Conservation (phyloP, 768 basidiomycete species). For the Sistotremastrum niveocremeum region DNA sequence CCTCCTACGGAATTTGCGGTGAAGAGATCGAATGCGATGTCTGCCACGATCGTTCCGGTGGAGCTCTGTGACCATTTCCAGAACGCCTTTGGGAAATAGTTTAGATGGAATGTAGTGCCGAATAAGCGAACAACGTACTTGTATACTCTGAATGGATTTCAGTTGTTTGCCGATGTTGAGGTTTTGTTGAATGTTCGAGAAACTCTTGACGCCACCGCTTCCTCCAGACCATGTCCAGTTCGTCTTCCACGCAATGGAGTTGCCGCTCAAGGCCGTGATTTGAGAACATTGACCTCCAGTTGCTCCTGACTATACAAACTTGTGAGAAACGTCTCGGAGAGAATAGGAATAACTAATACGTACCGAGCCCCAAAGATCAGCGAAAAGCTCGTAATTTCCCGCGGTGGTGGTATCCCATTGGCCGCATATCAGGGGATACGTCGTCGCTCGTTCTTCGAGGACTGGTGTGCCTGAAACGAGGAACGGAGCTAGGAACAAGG, state of each 20-base stretch:
- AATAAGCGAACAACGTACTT: conserved; percentile 23
- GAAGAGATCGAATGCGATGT: conserved; percentile 54
- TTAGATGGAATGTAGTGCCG: background rate
- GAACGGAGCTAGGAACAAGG: no score
- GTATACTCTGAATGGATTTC: conserved; percentile 38
- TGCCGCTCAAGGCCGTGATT: conserved; percentile 28
- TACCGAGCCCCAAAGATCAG: conserved; percentile 32
- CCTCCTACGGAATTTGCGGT: conserved; percentile 39
- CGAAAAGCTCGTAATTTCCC: conserved; percentile 33
- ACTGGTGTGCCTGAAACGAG: background rate
- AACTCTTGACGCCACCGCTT: conserved; percentile 40
- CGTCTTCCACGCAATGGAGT: conserved; percentile 35
- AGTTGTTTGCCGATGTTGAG: conserved; percentile 38
- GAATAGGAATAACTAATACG: background rate
- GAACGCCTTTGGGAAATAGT: conserved; percentile 21
- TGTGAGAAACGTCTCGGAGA: conserved; percentile 3
- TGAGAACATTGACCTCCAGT: conserved; percentile 39
- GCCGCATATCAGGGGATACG: conserved; percentile 23
- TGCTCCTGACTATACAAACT: conserved; percentile 18
- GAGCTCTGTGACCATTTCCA: conserved; percentile 44
- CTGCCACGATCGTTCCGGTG: conserved; percentile 30
- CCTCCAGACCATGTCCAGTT: conserved; percentile 42
- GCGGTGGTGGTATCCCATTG: conserved; percentile 38
- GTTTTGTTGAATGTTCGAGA: conserved; percentile 41
- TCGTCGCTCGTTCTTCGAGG: background rate